Evolutionary conservation across 1,139 yeast species (phyloP), one percentile per base, ranked within the genome.

Genomic region (Pneumocystis sp.): DNA sequence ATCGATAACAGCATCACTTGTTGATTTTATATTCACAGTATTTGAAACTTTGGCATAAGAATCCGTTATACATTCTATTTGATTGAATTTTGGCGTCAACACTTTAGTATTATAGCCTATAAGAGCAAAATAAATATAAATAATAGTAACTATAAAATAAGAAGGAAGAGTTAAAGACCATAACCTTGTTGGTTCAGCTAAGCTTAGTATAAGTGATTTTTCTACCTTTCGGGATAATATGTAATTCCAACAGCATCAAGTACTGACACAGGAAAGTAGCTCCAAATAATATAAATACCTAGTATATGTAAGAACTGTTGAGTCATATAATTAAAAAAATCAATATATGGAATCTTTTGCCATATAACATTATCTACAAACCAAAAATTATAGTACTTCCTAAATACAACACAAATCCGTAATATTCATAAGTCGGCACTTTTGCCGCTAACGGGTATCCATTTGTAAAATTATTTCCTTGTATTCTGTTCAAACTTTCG

Each of bases 1-100:
- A 73, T 90, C 97, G 82, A 89, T 83, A 8, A 90, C 93, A 0
- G 95, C 96, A 71, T 88, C 87, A 0, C 93, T 85, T 4, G 88
- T 82, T 39, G 73, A 72, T 73, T 76, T 77, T 67, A 83, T 81
- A 66, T 81, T 81, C 69, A 76, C 76, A 75, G 10, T 71, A 70
- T 17, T 42, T 61, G 45, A 70, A 40, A 68, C 65, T 31, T 67
- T 82, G 0, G 91, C 85, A 66, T 83, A 80, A 35, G 82, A 83
- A 72, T 91, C 97, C 0, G 86, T 83, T 42, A 91, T 78, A 34
- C 85, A 83, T 56, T 87, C 78, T 17, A 83, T 75, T 68, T 85
- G 86, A 68, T 82, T 79, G 64, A 87, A 76, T 2, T 80, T 77
- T 5, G 81, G 78, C 0, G 96, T 87, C 70, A 84, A 78, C 19